phyloP scores from a whole-genome alignment of 2,329 filamentous ascomycete species.

The Helminthosporium solani region DNA sequence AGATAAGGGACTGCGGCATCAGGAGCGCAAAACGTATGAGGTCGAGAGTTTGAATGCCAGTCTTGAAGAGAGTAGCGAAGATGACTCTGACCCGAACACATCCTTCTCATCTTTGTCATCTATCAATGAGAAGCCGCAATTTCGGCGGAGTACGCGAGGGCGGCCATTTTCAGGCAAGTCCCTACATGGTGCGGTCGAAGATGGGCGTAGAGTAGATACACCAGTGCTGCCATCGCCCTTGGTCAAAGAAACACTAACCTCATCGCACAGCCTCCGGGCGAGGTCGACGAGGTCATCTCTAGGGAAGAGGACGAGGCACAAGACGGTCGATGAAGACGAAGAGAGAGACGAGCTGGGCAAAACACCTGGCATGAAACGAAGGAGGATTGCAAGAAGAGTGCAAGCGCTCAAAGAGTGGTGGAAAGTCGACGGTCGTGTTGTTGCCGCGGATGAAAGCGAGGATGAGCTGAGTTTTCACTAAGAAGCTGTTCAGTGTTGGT shows the following conservation, averaged over 20 bases:
- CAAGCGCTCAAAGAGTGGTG: slow-evolving; percentile 13
- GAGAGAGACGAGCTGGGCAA: slow-evolving; percentile 4
- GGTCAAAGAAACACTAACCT: neutral
- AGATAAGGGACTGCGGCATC: slow-evolving; percentile 17
- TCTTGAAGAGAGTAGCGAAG: neutral
- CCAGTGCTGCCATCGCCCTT: neutral
- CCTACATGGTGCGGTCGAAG: neutral
- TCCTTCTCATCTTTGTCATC: slow-evolving; percentile 4
- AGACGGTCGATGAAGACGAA: neutral
- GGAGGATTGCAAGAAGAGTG: slow-evolving; percentile 2
- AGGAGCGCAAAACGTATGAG: slow-evolving; percentile 17
- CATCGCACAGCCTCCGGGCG: neutral
- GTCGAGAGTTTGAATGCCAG: neutral
- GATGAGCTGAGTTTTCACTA: slow-evolving; percentile 39
- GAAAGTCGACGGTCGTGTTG: slow-evolving; percentile 5
- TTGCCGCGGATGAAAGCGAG: slow-evolving; percentile 25
- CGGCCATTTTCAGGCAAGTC: neutral
- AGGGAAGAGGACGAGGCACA: neutral
- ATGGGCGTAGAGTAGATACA: neutral
- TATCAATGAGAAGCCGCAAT: neutral
- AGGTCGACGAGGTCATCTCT: neutral
- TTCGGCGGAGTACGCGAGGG: neutral
- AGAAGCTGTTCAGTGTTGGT: too few species aligned
- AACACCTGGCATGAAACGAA: slow-evolving; percentile 1
- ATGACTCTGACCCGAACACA: neutral